Evolutionary conservation across 345 rosid species (phyloP), one percentile per base, ranked within the genome.

Genomic region (Heritiera littoralis): DNA sequence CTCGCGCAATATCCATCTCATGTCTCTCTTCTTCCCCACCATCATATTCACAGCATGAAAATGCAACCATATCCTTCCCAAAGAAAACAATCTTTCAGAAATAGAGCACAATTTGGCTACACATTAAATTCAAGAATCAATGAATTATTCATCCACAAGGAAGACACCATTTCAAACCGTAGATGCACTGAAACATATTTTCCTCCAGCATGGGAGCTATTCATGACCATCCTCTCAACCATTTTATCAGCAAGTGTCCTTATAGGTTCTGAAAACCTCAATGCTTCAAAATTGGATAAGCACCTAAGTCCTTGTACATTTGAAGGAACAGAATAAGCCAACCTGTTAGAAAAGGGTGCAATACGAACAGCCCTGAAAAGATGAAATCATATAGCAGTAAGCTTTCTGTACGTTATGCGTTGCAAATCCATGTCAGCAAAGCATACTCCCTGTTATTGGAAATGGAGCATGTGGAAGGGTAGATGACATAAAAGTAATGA

Each of bases 101-200:
- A 43, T 46, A 30, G 45, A 17, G n/a, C 28, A 52, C 9, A 51
- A 55, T 52, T 69, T 35, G 17, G 35, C 72, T 45, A 71, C 68
- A 68, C 5, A 61, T 23, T 14, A 70, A 40, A 66, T 71, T 66
- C 9, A 80, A 6, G 60, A 67, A 12, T 72, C 52, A 9, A 76
- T 12, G 17, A 75, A 56, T 20, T 30, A 69, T 78, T 41, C 74
- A 55, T 45, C 14, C 40, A 69, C 58, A 74, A 20, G 63, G 76
- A 80, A 79, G 54, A 56, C 64, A 96, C 98, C 94, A 80, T 87
- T 89, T 96, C 99, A 86, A 96, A 94, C 49, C 98, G 92, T 74
- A 96, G 99, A 90, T 96, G 99, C 84, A 94, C 99, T 11, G 99
- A 96, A 56, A 92, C 94, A 83, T 96, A 96, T 87, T 88, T 89